Evolutionary conservation across 2,329 filamentous ascomycete species (phyloP).

Genomic region (Hypoxylon sp.): DNA sequence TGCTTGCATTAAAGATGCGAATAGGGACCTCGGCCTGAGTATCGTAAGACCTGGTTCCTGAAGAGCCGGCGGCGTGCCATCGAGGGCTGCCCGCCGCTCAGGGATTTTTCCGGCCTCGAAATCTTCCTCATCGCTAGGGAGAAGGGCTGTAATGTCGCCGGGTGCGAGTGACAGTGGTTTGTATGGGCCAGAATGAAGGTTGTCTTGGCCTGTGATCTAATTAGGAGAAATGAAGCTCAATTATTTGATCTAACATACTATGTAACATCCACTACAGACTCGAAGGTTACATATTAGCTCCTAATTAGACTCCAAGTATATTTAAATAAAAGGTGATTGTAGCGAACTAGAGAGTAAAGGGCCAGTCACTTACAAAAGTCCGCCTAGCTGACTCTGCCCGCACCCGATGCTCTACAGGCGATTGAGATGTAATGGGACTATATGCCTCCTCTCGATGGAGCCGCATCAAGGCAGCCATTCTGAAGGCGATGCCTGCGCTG

Average conservation of each 20-base stretch:
- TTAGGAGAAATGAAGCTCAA: conserved; percentile 3
- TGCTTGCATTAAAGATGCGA: conserved; percentile 69
- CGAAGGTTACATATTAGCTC: conserved; percentile 13
- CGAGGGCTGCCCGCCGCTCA: conserved; percentile 65
- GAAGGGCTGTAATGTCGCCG: conserved; percentile 67
- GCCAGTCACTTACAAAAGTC: conserved; percentile 63
- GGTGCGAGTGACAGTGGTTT: conserved; percentile 67
- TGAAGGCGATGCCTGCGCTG: conserved; percentile 69
- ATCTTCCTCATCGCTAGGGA: conserved; percentile 67
- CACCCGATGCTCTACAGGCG: conserved; percentile 62
- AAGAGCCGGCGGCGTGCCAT: conserved; percentile 66
- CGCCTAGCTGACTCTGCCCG: conserved; percentile 69
- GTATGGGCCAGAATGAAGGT: conserved; percentile 67
- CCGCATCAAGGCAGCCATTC: conserved; percentile 69
- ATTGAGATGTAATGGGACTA: conserved; percentile 56
- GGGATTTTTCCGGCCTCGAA: conserved; percentile 66
- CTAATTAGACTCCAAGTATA: conserved; percentile 1
- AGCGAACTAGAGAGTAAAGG: neutral
- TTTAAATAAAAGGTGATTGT: neutral
- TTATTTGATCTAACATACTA: conserved; percentile 54
- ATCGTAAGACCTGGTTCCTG: conserved; percentile 61
- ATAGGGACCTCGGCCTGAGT: conserved; percentile 65
- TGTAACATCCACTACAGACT: conserved; percentile 70
- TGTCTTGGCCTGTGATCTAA: conserved; percentile 63
- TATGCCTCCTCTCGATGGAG: conserved; percentile 71